Percentiles rank a stretch among this genome's conserved stretches.
phyloP scores from a whole-genome alignment of 768 basidiomycete species.

The Basidioascus undulatus region DNA sequence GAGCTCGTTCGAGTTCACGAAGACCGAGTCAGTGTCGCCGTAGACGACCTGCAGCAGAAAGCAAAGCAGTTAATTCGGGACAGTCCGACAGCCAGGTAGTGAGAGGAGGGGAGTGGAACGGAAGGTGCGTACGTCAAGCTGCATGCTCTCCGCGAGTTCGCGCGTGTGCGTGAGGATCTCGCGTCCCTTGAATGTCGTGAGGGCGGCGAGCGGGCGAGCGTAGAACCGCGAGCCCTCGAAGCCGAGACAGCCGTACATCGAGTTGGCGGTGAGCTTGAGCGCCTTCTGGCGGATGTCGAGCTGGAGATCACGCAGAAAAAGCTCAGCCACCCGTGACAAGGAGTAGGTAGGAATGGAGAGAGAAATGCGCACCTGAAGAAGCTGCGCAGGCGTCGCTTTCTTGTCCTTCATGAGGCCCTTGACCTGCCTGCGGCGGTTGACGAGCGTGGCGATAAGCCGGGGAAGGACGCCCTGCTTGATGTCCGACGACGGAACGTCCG shows the following conservation, averaged over 20 bases:
- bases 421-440: slow-evolving; percentile 66
- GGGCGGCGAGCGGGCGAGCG: slow-evolving; percentile 81
- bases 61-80: background rate
- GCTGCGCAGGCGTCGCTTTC: slow-evolving; percentile 37
- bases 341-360: background rate
- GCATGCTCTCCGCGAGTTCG: slow-evolving; percentile 71
- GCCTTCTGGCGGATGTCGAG: slow-evolving; percentile 96
- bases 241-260: slow-evolving; percentile 98
- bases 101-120: background rate
- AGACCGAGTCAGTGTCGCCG: slow-evolving; percentile 96
- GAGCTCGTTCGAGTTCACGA: slow-evolving; percentile 84
- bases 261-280: slow-evolving; percentile 91
- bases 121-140: slow-evolving; percentile 48
- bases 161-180: slow-evolving; percentile 85
- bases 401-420: slow-evolving; percentile 86
- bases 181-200: slow-evolving; percentile 92
- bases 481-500: slow-evolving; percentile 55
- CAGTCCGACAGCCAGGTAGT: background rate
- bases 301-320: no score
- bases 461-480: slow-evolving; percentile 74
- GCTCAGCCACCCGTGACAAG: background rate
- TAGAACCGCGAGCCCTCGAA: slow-evolving; percentile 94
- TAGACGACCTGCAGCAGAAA: slow-evolving; percentile 55
- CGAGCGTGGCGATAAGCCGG: slow-evolving; percentile 86
- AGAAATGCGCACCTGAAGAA: slow-evolving; percentile 42